Evolutionary conservation across 495 filamentous ascomycete species (phyloP).

Genomic region (Neurospora africana): DNA sequence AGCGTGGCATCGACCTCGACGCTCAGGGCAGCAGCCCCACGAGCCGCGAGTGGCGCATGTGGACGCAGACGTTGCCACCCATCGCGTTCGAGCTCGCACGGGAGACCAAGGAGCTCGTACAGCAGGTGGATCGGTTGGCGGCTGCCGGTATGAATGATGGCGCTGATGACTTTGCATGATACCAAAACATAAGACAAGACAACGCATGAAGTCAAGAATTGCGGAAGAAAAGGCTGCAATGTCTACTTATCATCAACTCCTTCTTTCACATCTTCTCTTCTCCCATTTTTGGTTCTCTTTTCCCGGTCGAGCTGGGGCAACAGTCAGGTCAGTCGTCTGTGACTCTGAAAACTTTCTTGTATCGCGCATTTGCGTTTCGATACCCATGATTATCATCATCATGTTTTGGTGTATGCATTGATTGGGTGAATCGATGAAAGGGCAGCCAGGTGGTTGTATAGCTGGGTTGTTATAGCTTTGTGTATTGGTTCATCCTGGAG

Average conservation of each 20-base stretch:
- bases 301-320: background rate
- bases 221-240: background rate
- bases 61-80: slow-evolving; percentile 63
- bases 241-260: background rate
- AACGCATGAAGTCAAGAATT: background rate
- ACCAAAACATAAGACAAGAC: background rate
- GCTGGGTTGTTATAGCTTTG: background rate
- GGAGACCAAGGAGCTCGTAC: slow-evolving; percentile 65
- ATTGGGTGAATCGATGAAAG: background rate
- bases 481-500: background rate
- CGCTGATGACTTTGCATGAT: slow-evolving; percentile 35
- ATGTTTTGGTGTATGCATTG: slow-evolving; percentile 1
- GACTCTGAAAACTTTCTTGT: background rate
- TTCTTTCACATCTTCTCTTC: background rate
- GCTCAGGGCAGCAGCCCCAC: slow-evolving; percentile 34
- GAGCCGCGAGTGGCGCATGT: slow-evolving; percentile 46
- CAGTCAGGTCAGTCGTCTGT: background rate
- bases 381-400: slow-evolving; percentile 19
- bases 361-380: slow-evolving; percentile 10
- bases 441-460: background rate
- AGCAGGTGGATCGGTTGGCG: slow-evolving; percentile 31
- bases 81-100: slow-evolving; percentile 81
- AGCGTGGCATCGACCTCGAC: slow-evolving; percentile 47
- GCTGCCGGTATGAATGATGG: slow-evolving; percentile 17
- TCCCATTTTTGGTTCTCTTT: background rate